Evolutionary conservation across 129 eudicot genomes (phyloP).

Genomic region (Glebionis coronaria): DNA sequence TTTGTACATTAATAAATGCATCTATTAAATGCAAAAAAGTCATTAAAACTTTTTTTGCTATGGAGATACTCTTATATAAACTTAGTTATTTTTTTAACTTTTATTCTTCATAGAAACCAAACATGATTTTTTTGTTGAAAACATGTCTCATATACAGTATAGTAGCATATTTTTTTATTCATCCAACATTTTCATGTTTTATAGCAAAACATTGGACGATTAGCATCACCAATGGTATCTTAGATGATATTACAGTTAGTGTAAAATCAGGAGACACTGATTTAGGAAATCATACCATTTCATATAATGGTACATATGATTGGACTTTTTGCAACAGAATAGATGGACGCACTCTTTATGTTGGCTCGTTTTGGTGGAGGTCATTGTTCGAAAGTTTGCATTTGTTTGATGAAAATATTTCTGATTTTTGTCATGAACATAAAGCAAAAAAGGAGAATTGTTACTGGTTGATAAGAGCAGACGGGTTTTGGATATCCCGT

Average conservation of each 20-base stretch:
- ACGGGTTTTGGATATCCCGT: constrained; percentile 22
- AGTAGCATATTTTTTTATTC: neutral
- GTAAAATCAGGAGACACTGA: constrained; percentile 19
- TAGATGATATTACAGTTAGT: neutral
- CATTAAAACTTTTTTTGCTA: no score
- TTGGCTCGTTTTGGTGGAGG: constrained; percentile 17
- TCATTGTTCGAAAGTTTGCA: neutral
- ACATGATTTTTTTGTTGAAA: neutral
- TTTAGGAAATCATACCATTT: constrained; percentile 20
- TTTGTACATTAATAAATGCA: no score
- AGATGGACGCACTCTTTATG: neutral
- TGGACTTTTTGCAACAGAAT: constrained; percentile 9
- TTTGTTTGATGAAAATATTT: neutral
- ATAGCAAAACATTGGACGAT: neutral
- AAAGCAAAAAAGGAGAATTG: neutral
- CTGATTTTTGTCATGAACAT: neutral
- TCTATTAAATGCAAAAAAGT: no score
- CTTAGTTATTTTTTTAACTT: neutral
- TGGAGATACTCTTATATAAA: no score
- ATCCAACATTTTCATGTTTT: constrained; percentile 6
- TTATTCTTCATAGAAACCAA: neutral
- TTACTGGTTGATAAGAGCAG: constrained; percentile 9
- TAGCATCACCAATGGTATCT: constrained; percentile 2
- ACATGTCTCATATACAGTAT: neutral
- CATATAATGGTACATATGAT: neutral